Percentiles rank a stretch among this genome's conserved stretches.
Conservation (phyloP, 2,329 filamentous ascomycete genomes). For the Claviceps sorghi region DNA sequence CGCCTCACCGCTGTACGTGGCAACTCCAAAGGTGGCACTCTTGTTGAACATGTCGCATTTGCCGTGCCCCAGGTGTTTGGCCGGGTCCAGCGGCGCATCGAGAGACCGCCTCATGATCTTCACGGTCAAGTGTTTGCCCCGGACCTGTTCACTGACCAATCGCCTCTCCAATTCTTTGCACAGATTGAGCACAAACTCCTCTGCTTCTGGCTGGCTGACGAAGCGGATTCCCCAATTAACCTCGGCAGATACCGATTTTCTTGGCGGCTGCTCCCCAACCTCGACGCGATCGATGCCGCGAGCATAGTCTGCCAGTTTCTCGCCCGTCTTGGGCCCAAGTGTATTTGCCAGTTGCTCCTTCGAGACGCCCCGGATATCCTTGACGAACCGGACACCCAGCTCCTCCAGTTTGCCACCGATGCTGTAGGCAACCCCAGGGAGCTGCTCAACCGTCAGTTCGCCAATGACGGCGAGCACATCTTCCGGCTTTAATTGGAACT, state of each 20-base stretch:
- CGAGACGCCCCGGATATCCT: conserved; percentile 62
- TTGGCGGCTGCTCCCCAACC: conserved; percentile 69
- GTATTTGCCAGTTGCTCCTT: conserved; percentile 60
- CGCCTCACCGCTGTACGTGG: conserved; percentile 58
- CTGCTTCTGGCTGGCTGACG: conserved; percentile 77
- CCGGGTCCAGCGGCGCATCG: conserved; percentile 79
- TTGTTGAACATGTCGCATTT: conserved; percentile 94
- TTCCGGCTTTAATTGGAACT: conserved; percentile 75
- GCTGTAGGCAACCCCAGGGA: conserved; percentile 87
- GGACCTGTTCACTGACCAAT: conserved; percentile 69
- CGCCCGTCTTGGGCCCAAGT: conserved; percentile 83
- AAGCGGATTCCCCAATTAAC: conserved; percentile 98
- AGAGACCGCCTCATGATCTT: conserved; percentile 83
- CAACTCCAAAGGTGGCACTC: conserved; percentile 65
- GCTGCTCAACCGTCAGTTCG: conserved; percentile 59
- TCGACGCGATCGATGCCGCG: conserved; percentile 75
- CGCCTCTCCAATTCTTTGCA: conserved; percentile 74
- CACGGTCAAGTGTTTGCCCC: conserved; percentile 76
- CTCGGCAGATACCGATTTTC: conserved; percentile 93
- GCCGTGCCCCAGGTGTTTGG: conserved; percentile 87
- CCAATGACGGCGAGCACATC: conserved; percentile 64
- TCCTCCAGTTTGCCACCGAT: conserved; percentile 80
- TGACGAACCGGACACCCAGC: conserved; percentile 66
- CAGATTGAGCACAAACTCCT: conserved; percentile 76
- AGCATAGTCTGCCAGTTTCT: conserved; percentile 80